These are phyloP conservation scores for Daldinia concentrica DNA, from an alignment of 495 filamentous ascomycete species.

Conservation along the genomic window DNA sequence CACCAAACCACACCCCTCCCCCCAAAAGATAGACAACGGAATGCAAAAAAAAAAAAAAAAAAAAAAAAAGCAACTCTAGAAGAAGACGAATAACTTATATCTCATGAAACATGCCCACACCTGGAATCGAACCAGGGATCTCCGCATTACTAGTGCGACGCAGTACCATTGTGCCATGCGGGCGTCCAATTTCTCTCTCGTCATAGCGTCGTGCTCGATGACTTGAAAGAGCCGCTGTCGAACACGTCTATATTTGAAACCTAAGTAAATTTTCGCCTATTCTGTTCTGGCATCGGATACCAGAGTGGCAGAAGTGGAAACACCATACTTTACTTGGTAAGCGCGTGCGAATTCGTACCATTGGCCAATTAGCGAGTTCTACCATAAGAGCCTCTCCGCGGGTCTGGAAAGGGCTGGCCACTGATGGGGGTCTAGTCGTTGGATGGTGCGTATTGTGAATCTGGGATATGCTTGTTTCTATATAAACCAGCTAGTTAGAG, in stretches of 20 bases:
- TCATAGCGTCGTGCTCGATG: background rate
- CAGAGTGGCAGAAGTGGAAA: background rate
- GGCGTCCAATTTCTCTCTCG: background rate
- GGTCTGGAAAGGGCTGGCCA: background rate
- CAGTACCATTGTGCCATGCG: constrained; percentile 24
- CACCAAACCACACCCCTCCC: background rate
- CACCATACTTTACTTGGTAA: background rate
- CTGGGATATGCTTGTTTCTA: background rate
- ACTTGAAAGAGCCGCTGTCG: background rate
- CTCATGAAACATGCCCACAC: constrained; percentile 9
- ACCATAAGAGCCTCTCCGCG: background rate
- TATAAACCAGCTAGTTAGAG: too few relatives aligned
- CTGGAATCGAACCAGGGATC: constrained; percentile 31
- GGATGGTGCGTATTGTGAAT: background rate
- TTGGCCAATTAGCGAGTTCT: background rate
- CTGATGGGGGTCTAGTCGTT: background rate
- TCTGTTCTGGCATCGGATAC: background rate
- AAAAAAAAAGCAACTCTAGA: background rate
- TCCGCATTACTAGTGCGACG: constrained; percentile 26
- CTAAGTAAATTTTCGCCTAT: background rate
- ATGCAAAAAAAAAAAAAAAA: background rate
- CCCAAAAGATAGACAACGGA: background rate
- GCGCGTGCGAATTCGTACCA: background rate
- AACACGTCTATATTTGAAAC: background rate
- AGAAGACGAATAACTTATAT: background rate